Conservation (phyloP, 2,329 filamentous ascomycete genomes). For the Fusarium verticillioides region DNA sequence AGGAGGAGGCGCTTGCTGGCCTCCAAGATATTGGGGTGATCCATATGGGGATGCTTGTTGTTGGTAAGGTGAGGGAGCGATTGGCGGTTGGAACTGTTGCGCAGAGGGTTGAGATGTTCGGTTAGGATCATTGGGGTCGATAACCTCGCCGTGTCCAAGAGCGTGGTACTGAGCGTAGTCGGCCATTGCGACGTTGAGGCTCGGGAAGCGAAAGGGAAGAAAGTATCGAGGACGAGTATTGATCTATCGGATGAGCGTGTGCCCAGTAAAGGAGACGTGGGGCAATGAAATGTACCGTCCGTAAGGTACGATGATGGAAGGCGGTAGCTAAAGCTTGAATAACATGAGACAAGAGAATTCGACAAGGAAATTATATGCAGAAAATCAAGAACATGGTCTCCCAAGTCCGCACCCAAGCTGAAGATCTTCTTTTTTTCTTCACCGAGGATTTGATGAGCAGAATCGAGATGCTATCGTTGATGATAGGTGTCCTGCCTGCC, state of each 20-base stretch:
- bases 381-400: conserved; percentile 40
- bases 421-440: conserved; percentile 9
- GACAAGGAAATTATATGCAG: conserved; percentile 38
- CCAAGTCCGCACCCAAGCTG: conserved; percentile 30
- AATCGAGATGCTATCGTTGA: conserved; percentile 28
- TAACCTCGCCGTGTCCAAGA: conserved; percentile 65
- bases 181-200: conserved; percentile 56
- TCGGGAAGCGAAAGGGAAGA: conserved; percentile 24
- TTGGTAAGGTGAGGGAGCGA: conserved; percentile 66
- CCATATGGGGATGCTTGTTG: conserved; percentile 54
- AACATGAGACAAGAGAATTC: conserved; percentile 33
- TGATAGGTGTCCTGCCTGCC: conserved; percentile 44
- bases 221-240: conserved; percentile 34
- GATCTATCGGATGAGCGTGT: conserved; percentile 44
- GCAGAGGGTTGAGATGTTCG: conserved; percentile 61
- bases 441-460: conserved; percentile 23
- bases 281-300: conserved; percentile 23
- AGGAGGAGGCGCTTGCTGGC: conserved; percentile 45
- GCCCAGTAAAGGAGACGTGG: conserved; percentile 45
- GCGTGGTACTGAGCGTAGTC: conserved; percentile 67
- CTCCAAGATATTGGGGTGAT: conserved; percentile 54
- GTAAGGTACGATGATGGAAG: conserved; percentile 8
- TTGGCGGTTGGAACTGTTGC: conserved; percentile 67
- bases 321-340: conserved; percentile 25
- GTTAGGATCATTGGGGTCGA: conserved; percentile 66